Evolutionary conservation across 257 asterid species (phyloP).

Genomic region (Solanum pennellii): DNA sequence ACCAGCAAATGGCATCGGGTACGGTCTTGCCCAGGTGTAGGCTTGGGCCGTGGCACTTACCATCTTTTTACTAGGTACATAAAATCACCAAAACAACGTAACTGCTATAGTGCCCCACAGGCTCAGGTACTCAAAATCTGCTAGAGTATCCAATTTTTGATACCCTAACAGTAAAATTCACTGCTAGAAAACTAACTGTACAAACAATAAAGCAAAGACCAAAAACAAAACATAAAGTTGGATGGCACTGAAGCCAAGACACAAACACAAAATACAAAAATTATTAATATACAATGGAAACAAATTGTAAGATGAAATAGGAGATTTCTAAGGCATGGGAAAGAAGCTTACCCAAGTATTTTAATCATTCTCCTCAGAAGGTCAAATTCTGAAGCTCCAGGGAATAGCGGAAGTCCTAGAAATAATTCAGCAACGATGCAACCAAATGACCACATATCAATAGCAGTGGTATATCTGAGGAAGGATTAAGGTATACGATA

Average conservation of each 20-base stretch:
- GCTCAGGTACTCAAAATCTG: neutral
- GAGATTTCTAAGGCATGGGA: neutral
- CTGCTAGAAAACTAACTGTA: neutral
- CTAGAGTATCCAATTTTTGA: neutral
- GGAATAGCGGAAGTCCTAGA: slow-evolving; percentile 92
- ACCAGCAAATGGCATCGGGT: neutral
- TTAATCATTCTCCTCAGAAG: slow-evolving; percentile 91
- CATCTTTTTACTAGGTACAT: neutral
- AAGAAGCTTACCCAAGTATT: slow-evolving; percentile 66
- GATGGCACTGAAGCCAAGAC: neutral
- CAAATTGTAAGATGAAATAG: neutral
- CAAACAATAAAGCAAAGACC: neutral
- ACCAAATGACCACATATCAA: slow-evolving; percentile 99
- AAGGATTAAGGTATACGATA: slow-evolving; percentile 41
- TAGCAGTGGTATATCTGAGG: slow-evolving; percentile 82
- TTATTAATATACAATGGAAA: neutral
- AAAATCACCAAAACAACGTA: neutral
- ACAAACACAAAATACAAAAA: neutral
- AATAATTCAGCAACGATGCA: slow-evolving; percentile 96
- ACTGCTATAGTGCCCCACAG: neutral
- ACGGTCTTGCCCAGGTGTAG: neutral
- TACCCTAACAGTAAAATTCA: neutral
- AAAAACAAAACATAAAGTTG: neutral
- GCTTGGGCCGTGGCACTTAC: neutral
- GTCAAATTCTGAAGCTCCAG: slow-evolving; percentile 98